phyloP scores from a whole-genome alignment of 2,329 filamentous ascomycete species.

The Ceratocystis diversiconidia region DNA sequence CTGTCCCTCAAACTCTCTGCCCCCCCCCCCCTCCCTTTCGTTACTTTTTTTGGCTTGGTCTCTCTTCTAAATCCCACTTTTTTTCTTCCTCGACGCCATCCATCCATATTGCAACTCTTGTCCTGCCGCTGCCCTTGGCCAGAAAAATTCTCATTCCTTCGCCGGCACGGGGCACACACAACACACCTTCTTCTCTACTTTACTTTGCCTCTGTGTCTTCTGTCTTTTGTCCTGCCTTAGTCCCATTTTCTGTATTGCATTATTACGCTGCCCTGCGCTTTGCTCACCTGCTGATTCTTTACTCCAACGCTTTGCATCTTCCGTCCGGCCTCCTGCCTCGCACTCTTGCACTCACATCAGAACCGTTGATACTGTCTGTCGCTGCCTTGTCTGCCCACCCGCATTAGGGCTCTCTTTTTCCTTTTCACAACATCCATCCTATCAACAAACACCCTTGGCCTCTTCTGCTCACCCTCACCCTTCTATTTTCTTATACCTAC shows the following conservation, averaged over 20 bases:
- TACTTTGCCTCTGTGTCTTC: not conserved
- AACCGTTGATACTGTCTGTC: not conserved
- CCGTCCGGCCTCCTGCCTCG: not conserved
- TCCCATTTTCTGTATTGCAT: not conserved
- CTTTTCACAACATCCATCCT: not conserved
- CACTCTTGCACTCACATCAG: not conserved
- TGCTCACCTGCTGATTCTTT: not conserved
- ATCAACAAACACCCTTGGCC: not conserved
- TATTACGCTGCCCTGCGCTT: slow-evolving; percentile 2
- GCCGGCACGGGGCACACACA: slow-evolving; percentile 13
- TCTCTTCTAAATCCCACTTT: slow-evolving; percentile 12
- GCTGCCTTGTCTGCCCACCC: slow-evolving; percentile 3
- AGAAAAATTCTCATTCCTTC: slow-evolving; percentile 19
- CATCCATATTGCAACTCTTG: not conserved
- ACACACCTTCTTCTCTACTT: slow-evolving; percentile 5
- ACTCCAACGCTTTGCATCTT: not conserved
- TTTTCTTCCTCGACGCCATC: slow-evolving; percentile 10
- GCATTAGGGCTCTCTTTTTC: slow-evolving; percentile 6
- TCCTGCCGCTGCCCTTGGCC: slow-evolving; percentile 14
- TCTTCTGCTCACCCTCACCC: not conserved
- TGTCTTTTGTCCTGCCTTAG: not conserved
- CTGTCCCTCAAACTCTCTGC: not conserved
- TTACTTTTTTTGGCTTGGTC: slow-evolving; percentile 1
- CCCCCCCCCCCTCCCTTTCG: slow-evolving; percentile 1
- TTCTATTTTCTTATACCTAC: not conserved